phyloP scores from a whole-genome alignment of 1,284 basidiomycete species.

The Malassezia equina region DNA sequence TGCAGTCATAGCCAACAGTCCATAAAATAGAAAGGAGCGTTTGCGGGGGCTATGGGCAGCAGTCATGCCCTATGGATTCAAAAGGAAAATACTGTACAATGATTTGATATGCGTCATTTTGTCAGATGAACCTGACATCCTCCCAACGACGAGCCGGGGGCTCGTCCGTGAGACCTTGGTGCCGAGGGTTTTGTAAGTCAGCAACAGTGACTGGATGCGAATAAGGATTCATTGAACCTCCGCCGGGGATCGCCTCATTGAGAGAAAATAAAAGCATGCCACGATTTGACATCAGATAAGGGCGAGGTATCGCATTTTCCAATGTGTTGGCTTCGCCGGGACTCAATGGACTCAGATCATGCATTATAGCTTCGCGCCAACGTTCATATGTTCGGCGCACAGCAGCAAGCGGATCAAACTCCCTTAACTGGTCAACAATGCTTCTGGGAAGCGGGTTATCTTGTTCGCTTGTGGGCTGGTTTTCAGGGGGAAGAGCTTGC shows the following conservation, averaged over 20 bases:
- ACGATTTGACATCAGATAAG: background rate
- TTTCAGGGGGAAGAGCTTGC: background rate
- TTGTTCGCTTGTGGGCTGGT: background rate
- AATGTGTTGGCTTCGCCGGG: background rate
- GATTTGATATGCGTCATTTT: background rate
- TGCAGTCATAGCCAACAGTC: no score
- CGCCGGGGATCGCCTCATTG: background rate
- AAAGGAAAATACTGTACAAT: background rate
- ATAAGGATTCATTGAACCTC: background rate
- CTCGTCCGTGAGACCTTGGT: background rate
- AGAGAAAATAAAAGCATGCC: background rate
- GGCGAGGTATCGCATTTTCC: background rate
- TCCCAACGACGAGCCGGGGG: background rate
- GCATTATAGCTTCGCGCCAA: background rate
- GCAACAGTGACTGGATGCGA: background rate
- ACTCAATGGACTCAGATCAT: background rate
- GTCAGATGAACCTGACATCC: background rate
- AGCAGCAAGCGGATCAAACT: background rate
- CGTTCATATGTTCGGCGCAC: background rate
- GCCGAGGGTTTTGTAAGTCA: background rate
- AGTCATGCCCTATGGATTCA: background rate
- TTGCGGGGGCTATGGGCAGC: no score
- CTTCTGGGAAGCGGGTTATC: background rate
- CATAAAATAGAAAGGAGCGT: no score
- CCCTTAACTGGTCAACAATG: background rate